Evolutionary conservation across 2,329 filamentous ascomycete genomes (phyloP), one percentile per base, ranked within the genome.

Genomic region (Ophioceras dolichostomum): DNA sequence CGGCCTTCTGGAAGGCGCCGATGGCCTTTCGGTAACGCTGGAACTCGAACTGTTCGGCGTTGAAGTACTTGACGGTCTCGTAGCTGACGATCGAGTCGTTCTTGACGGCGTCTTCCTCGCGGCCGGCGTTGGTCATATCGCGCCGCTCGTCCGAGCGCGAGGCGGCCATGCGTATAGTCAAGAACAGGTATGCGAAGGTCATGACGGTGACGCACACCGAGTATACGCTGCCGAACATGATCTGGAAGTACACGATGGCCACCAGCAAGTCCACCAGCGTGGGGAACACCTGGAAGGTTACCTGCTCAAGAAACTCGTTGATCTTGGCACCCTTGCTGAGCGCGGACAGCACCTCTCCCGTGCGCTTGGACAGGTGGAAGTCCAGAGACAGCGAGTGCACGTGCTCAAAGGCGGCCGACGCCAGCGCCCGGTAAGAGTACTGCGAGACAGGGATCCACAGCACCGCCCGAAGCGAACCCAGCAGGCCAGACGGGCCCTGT

Each of bases 11-110:
- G 55, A 79, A 89, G 38, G 72, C 73, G 32, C 64, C 63, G 38
- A 91, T 83, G 19, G 83, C 82, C 32, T 68, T 60, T 33, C 77
- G 70, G 51, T 87, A 89, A 18, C 84, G 73, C 34, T 69, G 64
- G 47, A 86, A 87, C 51, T 91, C 84, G 51, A 83, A 88, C 2
- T 73, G 66, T 51, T 89, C 84, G 7, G 83, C 83, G 48, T 89
- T 89, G 67, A 91, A 91, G 51, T 89, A 89, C 55, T 89, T 91
- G 54, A 89, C 84, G 2, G 83, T 89, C 62, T 98, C 91, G 57
- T 96, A 98, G n/a, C 87, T 94, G 43, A 91, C 87, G 65, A 98
- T 91, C 1, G 91, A 96, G 57, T 98, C 91, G 54, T 95, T 96
- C 61, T 96, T 96, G 48, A 96, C 87, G 6, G 91, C 91, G 58